Conservation (phyloP, 768 basidiomycete genomes). For the Galerina sulciceps region DNA sequence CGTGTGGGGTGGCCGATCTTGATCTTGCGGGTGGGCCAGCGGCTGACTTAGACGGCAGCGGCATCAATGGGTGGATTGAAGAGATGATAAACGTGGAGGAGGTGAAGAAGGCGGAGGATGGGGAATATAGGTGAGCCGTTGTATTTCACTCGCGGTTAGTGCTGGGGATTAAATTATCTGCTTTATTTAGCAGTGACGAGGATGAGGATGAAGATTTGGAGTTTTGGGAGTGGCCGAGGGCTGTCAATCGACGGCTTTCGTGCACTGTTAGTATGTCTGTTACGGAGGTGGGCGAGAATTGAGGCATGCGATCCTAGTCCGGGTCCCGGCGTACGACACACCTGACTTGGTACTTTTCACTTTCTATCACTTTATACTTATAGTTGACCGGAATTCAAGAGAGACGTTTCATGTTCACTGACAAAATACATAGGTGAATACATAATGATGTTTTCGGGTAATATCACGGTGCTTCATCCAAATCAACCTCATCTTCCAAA, state of each 20-base stretch:
- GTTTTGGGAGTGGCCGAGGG: slow-evolving; percentile 7
- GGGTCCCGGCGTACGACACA: too few relatives aligned
- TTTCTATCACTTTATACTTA: too few relatives aligned
- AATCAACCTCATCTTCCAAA: too few relatives aligned
- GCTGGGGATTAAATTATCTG: neutral
- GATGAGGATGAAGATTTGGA: slow-evolving; percentile 1
- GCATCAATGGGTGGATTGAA: slow-evolving; percentile 4
- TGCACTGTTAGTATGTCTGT: neutral
- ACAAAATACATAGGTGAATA: too few relatives aligned
- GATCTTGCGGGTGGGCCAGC: neutral
- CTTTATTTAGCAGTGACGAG: neutral
- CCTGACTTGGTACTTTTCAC: too few relatives aligned
- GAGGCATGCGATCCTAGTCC: too few relatives aligned
- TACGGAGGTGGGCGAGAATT: too few relatives aligned
- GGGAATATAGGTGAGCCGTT: neutral
- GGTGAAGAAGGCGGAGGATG: neutral
- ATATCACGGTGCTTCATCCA: too few relatives aligned
- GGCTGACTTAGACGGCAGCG: neutral
- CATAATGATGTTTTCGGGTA: too few relatives aligned
- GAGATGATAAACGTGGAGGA: slow-evolving; percentile 2
- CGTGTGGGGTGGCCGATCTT: neutral
- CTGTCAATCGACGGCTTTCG: slow-evolving; percentile 1
- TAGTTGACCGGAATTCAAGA: too few relatives aligned
- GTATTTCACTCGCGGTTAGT: neutral
- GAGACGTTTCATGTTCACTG: too few relatives aligned